Evolutionary conservation across 441 rosid genomes (phyloP).

Genomic region (Lepidium campestre): DNA sequence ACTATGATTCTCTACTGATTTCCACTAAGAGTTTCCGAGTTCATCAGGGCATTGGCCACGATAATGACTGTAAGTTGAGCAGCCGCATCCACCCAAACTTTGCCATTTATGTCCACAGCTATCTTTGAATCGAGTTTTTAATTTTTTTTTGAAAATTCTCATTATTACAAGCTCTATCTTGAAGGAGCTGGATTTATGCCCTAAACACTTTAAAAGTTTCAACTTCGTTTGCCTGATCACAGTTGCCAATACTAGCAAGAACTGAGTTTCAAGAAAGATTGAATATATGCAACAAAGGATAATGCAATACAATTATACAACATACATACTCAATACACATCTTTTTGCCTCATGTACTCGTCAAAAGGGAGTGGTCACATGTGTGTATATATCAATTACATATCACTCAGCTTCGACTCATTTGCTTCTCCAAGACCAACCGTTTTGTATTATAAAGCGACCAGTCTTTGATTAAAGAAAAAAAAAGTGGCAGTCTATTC

Average conservation of each 20-base stretch:
- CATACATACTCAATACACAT: conserved; percentile 10
- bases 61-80: conserved; percentile 59
- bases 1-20: conserved; percentile 79
- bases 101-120: conserved; percentile 84
- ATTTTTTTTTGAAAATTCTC: too few relatives aligned
- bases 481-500: conserved; percentile 7
- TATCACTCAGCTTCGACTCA: conserved; percentile 12
- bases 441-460: conserved; percentile 17
- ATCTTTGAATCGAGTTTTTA: too few relatives aligned
- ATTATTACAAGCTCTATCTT: too few relatives aligned
- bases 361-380: conserved; percentile 4
- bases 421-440: conserved; percentile 29
- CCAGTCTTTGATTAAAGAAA: conserved; percentile 12
- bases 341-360: conserved; percentile 12
- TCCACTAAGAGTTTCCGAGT: conserved; percentile 61
- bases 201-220: neutral
- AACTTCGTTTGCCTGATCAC: neutral
- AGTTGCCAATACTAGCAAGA: neutral
- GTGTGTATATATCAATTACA: conserved; percentile 21
- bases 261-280: neutral
- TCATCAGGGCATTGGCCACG: conserved; percentile 68
- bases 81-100: conserved; percentile 71
- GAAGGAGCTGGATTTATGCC: too few relatives aligned
- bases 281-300: neutral
- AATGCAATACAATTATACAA: conserved; percentile 14